Base-by-base conservation (phyloP, 129 eudicot species). In the Chrysanthemum lavandulifolium region DNA sequence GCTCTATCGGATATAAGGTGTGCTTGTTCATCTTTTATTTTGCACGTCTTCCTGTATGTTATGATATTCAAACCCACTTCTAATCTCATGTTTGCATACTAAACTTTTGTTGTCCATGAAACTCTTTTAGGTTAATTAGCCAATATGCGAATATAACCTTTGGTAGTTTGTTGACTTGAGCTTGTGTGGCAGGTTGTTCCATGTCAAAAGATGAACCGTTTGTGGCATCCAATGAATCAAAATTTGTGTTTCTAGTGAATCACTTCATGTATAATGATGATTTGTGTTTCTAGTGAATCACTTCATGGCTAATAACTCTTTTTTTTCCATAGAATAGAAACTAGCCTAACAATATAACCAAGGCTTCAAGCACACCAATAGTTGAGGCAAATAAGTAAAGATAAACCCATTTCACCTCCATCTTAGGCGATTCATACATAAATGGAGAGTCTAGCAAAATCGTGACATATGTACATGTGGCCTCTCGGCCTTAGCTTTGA, bases 121-220 rank as follows among this genome's bases (percentile, higher is more conserved):
- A 86, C 33, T 80, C 81, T 76, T 91, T 86, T 16, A 79, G 69
- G 12, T 76, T 45, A 29, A 21, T 21, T 21, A 88, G 86, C 97
- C 97, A 91, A 18, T 91, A 96, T 13, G 96, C 86, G 77, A 91
- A 91, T 45, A 91, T 62, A 65, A 86, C 68, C 76, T 85, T 91
- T 7, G 95, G 97, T 51, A 86, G 16, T 61, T 64, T 61, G 70
- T 76, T 80, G 50, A 55, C 53, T 21, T 60, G 68, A 60, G 79
- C 65, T 16, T 12, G 70, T 54, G 82, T 74, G 43, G 61, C 68
- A 0, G 63, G 64, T 23, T 82, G 82, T 58, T 75, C 63, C 18
- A 74, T 61, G 61, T 79, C 71, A 11, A 16, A 53, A 49, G 63
- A 21, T 45, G 79, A 76, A 57, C 72, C 45, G 40, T 81, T 71